Base-by-base conservation (phyloP, 2,329 filamentous ascomycete species). In the Diaporthe sp. region DNA sequence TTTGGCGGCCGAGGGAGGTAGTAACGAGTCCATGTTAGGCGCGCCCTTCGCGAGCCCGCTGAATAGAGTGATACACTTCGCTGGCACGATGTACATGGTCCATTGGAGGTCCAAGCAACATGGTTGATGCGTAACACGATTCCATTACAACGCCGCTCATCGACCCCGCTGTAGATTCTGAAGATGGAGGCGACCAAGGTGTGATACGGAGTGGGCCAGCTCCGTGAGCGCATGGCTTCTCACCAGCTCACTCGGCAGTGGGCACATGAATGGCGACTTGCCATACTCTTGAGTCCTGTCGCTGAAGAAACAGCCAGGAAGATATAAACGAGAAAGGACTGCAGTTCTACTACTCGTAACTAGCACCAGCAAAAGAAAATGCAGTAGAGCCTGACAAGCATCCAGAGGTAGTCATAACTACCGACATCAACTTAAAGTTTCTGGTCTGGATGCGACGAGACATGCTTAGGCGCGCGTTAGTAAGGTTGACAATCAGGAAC, bases 1-100 rank as follows among this genome's bases (percentile, higher is more conserved):
- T 53, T 37, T 68, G 62, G 62, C 44, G 62, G 62, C 62, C 46
- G 62, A 67, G 44, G 42, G 28, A 67, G 28, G 62, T 67, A 37
- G 44, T 13, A 51, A 51, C 6, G 25, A 49, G 42, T n/a, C 42
- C 25, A 19, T 34, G 28, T 25, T 34, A 49, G 25, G 9, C 62
- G 42, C 44, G 44, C 19, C 62, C 10, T n/a, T 67, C 19, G 25
- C 19, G 31, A 51, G 44, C 22, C 28, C 7, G 44, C 6, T 25
- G 62, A 39, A 37, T 5, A 6, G 13, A 2, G 8, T 12, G 15
- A 46, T 22, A 28, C 10, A 31, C 6, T n/a, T 17, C 44, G 10
- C 10, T n/a, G 10, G 19, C 44, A n/a, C 28, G 19, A 17, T 34
- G 31, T 51, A 12, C 17, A 51, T 46, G 62, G 10, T n/a, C 28